A percentile compares a stretch with the other conserved stretches of the same genome.
Evolutionary conservation across 805 yeast genomes (phyloP).

Genomic region (Metschnikowia peoriensis): DNA sequence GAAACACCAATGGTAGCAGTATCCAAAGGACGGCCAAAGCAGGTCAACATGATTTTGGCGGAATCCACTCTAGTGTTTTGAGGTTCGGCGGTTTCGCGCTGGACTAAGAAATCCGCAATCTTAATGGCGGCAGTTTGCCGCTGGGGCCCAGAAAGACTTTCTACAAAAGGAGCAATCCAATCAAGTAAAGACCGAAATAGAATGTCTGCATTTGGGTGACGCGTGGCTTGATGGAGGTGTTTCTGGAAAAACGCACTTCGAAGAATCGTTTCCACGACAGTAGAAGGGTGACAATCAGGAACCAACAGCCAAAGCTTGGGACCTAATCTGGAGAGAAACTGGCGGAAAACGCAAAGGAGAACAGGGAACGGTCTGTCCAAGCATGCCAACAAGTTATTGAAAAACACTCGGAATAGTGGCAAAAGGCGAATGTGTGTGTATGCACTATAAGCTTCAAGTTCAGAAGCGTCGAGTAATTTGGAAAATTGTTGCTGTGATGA

Average conservation of each 20-base stretch:
- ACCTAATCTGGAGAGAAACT: slow-evolving; percentile 40
- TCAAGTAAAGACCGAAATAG: slow-evolving; percentile 40
- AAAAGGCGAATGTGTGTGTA: slow-evolving; percentile 30
- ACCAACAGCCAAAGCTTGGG: slow-evolving; percentile 46
- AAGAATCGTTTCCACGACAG: slow-evolving; percentile 58
- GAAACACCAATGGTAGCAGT: slow-evolving; percentile 29
- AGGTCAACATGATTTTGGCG: slow-evolving; percentile 13
- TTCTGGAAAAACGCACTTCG: slow-evolving; percentile 49
- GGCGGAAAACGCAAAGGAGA: slow-evolving; percentile 49
- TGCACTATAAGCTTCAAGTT: slow-evolving; percentile 31
- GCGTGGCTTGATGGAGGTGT: slow-evolving; percentile 24
- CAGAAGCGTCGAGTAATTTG: slow-evolving; percentile 30
- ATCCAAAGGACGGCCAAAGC: slow-evolving; percentile 20
- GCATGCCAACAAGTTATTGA: slow-evolving; percentile 52
- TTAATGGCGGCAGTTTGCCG: slow-evolving; percentile 52
- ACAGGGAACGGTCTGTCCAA: slow-evolving; percentile 52
- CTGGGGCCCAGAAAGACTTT: slow-evolving; percentile 47
- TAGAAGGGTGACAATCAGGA: slow-evolving; percentile 53
- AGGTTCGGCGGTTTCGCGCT: slow-evolving; percentile 7
- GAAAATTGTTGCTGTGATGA: slow-evolving; percentile 7
- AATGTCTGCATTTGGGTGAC: slow-evolving; percentile 15
- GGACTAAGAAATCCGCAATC: slow-evolving; percentile 48
- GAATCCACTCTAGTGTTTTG: slow-evolving; percentile 5
- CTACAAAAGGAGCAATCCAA: slow-evolving; percentile 54
- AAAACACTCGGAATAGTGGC: slow-evolving; percentile 40